phyloP scores from a whole-genome alignment of 352 stramenopile species.

The Pythium grandisporangium region DNA sequence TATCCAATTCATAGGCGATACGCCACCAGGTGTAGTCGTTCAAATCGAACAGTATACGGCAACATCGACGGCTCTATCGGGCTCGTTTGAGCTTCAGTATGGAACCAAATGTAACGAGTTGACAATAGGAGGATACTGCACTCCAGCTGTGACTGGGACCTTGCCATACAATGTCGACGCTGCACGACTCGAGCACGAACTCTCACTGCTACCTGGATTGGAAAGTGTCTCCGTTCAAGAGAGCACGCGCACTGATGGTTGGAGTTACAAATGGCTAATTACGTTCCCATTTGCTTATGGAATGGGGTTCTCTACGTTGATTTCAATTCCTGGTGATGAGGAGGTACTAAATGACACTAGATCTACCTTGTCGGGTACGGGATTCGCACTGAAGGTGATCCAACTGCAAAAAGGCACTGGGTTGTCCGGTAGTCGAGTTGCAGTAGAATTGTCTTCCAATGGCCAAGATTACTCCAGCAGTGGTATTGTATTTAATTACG shows the following conservation, averaged over 20 bases:
- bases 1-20: conserved; percentile 16
- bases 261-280: conserved; percentile 33
- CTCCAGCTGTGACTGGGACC: conserved; percentile 20
- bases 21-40: conserved; percentile 18
- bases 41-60: conserved; percentile 11
- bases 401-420: conserved; percentile 29
- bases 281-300: conserved; percentile 28
- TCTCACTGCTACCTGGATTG: conserved; percentile 52
- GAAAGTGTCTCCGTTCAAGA: conserved; percentile 39
- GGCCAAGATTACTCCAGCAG: conserved; percentile 59
- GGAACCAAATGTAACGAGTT: conserved; percentile 44
- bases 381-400: too few species aligned
- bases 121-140: conserved; percentile 36
- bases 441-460: conserved; percentile 87
- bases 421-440: conserved; percentile 46
- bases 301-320: conserved; percentile 18
- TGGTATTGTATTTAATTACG: conserved; percentile 57
- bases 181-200: conserved; percentile 32
- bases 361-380: too few species aligned
- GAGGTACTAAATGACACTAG: too few species aligned
- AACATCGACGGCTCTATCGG: conserved; percentile 18
- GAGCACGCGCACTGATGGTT: conserved; percentile 5
- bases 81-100: conserved; percentile 50
- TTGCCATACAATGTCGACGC: conserved; percentile 35
- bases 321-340: too few species aligned